phyloP scores from a whole-genome alignment of 257 asterid genomes.

The Solanum tacnaense region DNA sequence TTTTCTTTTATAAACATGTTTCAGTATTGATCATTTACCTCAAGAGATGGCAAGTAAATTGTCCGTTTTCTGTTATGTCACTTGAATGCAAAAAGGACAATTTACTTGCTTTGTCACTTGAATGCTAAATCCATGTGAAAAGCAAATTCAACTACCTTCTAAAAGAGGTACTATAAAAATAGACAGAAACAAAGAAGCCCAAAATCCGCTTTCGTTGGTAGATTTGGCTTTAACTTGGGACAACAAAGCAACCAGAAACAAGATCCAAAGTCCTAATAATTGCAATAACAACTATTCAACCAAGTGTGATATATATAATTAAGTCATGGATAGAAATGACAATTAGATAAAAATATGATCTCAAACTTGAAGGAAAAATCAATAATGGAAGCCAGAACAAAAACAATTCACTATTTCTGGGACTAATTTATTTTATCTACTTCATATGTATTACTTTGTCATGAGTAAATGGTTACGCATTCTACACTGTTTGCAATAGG shows the following conservation, averaged over 20 bases:
- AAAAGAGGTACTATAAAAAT: neutral
- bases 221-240: neutral
- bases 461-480: neutral
- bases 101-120: neutral
- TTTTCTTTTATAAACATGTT: neutral
- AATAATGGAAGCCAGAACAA: neutral
- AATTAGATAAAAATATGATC: neutral
- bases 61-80: no score
- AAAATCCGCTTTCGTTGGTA: neutral
- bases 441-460: neutral
- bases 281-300: neutral
- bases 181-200: neutral
- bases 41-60: no score
- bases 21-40: neutral
- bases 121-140: neutral
- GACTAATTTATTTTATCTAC: neutral
- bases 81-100: no score
- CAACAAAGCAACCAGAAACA: neutral
- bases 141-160: neutral
- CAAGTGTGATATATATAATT: neutral
- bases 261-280: neutral
- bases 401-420: neutral
- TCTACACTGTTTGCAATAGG: neutral
- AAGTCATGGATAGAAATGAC: neutral
- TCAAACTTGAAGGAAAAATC: neutral